Conservation (phyloP, 176 grass and related monocot species). For the Puya raimondii region DNA sequence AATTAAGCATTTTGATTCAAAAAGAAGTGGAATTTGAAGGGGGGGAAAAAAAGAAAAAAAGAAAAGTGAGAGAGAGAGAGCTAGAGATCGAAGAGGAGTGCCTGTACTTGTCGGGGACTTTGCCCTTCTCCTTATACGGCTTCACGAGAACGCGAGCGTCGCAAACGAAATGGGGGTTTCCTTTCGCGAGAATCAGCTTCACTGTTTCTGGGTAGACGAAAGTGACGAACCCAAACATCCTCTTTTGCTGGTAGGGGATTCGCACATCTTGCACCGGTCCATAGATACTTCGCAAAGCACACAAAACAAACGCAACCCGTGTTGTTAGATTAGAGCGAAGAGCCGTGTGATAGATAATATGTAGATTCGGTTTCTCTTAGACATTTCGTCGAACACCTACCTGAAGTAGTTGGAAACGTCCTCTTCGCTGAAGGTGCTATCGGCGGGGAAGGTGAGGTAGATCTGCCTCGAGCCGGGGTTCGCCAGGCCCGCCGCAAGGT, state of each 20-base stretch:
- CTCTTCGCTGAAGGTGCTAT: conserved; percentile 79
- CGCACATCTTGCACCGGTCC: conserved; percentile 90
- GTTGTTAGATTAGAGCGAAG: conserved; percentile 3
- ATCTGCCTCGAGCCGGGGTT: conserved; percentile 60
- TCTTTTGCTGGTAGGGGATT: conserved; percentile 87
- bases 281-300: conserved; percentile 47
- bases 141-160: conserved; percentile 85
- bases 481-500: conserved; percentile 24
- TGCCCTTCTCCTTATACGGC: conserved; percentile 96
- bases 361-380: neutral
- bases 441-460: conserved; percentile 79
- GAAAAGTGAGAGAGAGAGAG: neutral
- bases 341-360: neutral
- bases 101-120: conserved; percentile 78
- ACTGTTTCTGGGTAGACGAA: conserved; percentile 71
- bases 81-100: neutral
- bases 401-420: conserved; percentile 88
- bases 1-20: neutral
- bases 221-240: conserved; percentile 98
- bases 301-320: neutral
- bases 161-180: conserved; percentile 79
- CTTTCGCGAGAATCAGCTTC: conserved; percentile 48
- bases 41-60: neutral
- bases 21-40: neutral
- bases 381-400: conserved; percentile 30